Evolutionary conservation across 225 moss, liverwort and hornwort species (phyloP).

Genomic region (Marchantia paleacea): DNA sequence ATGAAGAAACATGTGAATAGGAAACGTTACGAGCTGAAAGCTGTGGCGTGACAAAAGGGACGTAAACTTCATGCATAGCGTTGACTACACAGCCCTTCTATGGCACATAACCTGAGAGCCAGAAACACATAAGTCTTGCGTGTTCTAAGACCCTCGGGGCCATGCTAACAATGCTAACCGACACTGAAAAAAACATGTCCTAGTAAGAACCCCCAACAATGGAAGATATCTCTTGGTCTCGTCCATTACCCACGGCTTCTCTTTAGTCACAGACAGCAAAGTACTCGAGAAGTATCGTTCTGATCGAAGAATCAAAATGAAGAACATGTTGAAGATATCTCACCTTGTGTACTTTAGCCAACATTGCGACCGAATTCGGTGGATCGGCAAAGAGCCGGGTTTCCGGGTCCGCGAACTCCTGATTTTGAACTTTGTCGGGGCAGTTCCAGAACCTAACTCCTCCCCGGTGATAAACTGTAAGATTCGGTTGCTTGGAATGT

Average conservation of each 20-base stretch:
- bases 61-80: background rate
- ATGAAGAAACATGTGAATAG: background rate
- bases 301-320: background rate
- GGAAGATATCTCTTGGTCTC: background rate
- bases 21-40: background rate
- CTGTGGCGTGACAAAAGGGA: background rate
- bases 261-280: background rate
- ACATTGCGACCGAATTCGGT: conserved; percentile 49
- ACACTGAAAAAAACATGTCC: too few species aligned
- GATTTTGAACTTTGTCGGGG: conserved; percentile 54
- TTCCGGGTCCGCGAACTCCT: conserved; percentile 46
- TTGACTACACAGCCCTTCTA: background rate
- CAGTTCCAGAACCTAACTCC: conserved; percentile 50
- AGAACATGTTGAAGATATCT: background rate
- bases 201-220: too few species aligned
- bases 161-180: too few species aligned
- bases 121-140: background rate
- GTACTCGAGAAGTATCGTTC: background rate
- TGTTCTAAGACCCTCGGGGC: background rate
- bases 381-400: conserved; percentile 46
- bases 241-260: background rate
- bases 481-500: conserved; percentile 52
- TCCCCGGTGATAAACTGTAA: conserved; percentile 50
- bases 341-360: conserved; percentile 55
- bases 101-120: background rate